A percentile compares a stretch with the other conserved stretches of the same genome.
Evolutionary conservation across 495 filamentous ascomycete genomes (phyloP).

Genomic region (Trichocladium antarcticum): DNA sequence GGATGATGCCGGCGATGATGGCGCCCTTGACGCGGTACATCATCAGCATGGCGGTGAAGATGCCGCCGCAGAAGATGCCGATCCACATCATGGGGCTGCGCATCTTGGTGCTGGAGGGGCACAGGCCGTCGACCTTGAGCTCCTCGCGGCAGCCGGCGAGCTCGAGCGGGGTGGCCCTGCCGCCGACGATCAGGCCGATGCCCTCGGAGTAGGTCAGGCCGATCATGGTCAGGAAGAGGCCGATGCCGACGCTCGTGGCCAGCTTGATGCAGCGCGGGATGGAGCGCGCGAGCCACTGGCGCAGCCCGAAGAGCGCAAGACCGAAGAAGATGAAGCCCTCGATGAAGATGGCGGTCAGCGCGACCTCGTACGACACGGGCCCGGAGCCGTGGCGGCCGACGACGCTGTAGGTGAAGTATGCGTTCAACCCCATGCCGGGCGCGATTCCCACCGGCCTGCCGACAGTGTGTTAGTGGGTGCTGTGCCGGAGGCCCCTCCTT

Average conservation of each 20-base stretch:
- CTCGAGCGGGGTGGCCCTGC: constrained; percentile 46
- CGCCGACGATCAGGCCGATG: constrained; percentile 60
- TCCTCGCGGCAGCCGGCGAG: constrained; percentile 53
- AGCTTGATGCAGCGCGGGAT: constrained; percentile 72
- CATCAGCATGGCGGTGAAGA: constrained; percentile 65
- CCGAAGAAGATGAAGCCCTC: constrained; percentile 64
- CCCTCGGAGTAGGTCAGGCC: constrained; percentile 69
- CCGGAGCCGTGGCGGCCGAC: constrained; percentile 62
- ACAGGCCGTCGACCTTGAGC: constrained; percentile 34
- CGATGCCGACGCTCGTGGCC: constrained; percentile 72
- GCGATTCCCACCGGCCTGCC: constrained; percentile 62
- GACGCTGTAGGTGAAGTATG: constrained; percentile 74
- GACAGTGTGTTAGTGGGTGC: neutral
- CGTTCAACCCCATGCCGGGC: constrained; percentile 76
- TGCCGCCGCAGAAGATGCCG: constrained; percentile 70
- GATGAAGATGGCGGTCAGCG: constrained; percentile 71
- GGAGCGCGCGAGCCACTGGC: constrained; percentile 71
- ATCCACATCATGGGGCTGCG: constrained; percentile 69
- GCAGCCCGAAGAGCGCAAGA: constrained; percentile 61
- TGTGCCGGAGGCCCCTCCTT: too few species aligned
- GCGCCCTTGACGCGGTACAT: constrained; percentile 76
- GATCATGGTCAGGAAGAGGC: constrained; percentile 69
- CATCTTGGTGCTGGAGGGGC: constrained; percentile 51
- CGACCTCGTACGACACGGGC: constrained; percentile 54
- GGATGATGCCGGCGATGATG: constrained; percentile 65